These are phyloP conservation scores for Populus ilicifolia DNA, from an alignment of 345 rosid genomes.

Conservation along the genomic window DNA sequence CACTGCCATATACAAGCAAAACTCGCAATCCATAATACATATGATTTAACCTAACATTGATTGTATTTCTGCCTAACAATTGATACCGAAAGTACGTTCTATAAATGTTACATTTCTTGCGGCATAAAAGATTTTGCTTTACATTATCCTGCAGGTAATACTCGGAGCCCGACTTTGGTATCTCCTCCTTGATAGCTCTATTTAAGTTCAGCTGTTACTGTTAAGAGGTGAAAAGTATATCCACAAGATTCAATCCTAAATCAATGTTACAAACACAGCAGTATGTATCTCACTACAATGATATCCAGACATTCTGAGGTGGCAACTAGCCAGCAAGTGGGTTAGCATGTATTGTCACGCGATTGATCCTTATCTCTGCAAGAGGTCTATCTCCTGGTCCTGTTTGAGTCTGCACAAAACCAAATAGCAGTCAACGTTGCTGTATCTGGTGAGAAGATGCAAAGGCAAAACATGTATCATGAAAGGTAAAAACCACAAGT, in stretches of 20 bases:
- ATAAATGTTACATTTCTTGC: background rate
- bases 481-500: background rate
- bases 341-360: constrained; percentile 90
- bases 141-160: background rate
- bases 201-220: background rate
- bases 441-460: background rate
- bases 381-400: constrained; percentile 91
- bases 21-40: background rate
- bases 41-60: background rate
- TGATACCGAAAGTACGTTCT: background rate
- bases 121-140: background rate
- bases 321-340: constrained; percentile 79
- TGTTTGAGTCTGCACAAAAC: constrained; percentile 66
- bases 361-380: constrained; percentile 93
- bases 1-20: background rate
- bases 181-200: background rate
- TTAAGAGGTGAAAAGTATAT: background rate
- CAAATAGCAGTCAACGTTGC: background rate
- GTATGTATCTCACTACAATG: background rate
- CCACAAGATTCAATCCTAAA: background rate
- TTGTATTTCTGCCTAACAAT: background rate
- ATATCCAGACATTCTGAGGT: background rate
- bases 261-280: constrained; percentile 1
- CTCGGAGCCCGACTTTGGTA: background rate
- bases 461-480: background rate